Evolutionary conservation across 768 basidiomycete species (phyloP).

Genomic region (Trametes cingulata): DNA sequence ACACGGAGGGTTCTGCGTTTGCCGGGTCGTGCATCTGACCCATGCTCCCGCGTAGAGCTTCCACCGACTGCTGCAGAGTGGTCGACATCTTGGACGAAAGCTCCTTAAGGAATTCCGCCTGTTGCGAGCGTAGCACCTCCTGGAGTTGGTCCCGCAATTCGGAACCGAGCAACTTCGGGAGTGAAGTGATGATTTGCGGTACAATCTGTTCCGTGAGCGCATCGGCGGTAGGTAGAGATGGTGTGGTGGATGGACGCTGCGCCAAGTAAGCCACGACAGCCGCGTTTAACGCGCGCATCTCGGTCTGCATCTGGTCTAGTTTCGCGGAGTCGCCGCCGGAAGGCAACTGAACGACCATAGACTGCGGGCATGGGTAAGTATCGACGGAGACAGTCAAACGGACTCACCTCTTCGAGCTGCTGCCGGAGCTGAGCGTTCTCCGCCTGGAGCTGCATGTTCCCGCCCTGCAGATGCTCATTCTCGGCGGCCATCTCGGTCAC

Average conservation of each 20-base stretch:
- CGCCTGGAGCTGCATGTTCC: conserved; percentile 10
- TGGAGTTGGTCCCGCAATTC: conserved; percentile 10
- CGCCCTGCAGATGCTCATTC: conserved; percentile 14
- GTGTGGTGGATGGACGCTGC: not conserved
- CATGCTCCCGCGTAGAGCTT: conserved; percentile 4
- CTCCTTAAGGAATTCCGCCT: conserved; percentile 6
- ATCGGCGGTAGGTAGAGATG: not conserved
- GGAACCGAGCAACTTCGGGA: conserved; percentile 7
- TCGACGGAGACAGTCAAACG: not conserved
- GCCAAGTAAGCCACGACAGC: conserved; percentile 12
- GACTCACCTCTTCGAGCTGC: conserved; percentile 15
- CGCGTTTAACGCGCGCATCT: conserved; percentile 19
- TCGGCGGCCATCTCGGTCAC: conserved; percentile 10
- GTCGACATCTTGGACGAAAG: conserved; percentile 4
- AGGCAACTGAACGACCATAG: conserved; percentile 4
- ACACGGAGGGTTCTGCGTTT: not conserved
- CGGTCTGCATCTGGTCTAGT: conserved; percentile 12
- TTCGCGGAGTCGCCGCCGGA: conserved; percentile 5
- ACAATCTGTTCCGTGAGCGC: conserved; percentile 3
- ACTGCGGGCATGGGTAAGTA: not conserved
- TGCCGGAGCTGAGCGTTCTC: conserved; percentile 16
- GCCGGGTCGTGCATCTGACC: not conserved
- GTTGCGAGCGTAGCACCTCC: conserved; percentile 5
- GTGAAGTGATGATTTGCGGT: conserved; percentile 5
- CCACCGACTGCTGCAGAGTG: conserved; percentile 5